Evolutionary conservation across 441 rosid species (phyloP), one percentile per base, ranked within the genome.

Genomic region (Erodium texanum): DNA sequence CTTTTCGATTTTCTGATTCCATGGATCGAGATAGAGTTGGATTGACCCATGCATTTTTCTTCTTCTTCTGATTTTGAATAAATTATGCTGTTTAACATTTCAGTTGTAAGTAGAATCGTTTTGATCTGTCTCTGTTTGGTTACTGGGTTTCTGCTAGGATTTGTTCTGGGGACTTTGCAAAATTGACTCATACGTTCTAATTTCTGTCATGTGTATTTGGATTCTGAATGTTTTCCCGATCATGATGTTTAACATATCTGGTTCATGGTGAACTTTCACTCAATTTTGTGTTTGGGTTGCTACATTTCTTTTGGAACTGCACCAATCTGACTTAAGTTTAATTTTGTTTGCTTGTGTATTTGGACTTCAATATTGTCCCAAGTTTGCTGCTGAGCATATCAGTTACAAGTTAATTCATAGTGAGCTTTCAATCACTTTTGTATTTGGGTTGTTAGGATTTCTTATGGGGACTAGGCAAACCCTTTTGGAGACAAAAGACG

Each of bases 401-500:
- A 16, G 18, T 54, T 54, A 5, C 3, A 18, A 18, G 61, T 54
- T 54, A 23, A 54, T 54, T 54, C 61, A 18, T 54, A 10, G 23
- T 8, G 61, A 54, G 61, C 23, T 54, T 8, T 54, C 61, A 54
- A 22, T 54, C 23, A 54, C 7, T 16, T 54, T 54, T 18, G 23
- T 19, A 54, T 54, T 54, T 41, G 43, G 54, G 48, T 41, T 43
- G 43, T 29, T 11, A 86, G 96, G 96, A 69, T 90, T 93, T 78
- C 77, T 90, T 61, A 52, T 90, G 81, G 97, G 98, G 32, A 89
- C 96, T 11, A 90, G 98, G 73, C 97, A 93, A 75, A 90, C 96
- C 15, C 64, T 93, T n/a, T 72, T 93, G 90, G 98, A 93, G 86
- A 93, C 97, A 0, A 90, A 87, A 78, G 93, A 93, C 66, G 93